A percentile compares a stretch with the other conserved stretches of the same genome.
These are phyloP conservation scores for Corynascus novoguineensis DNA, from an alignment of 495 filamentous ascomycete species.

Conservation along the genomic window DNA sequence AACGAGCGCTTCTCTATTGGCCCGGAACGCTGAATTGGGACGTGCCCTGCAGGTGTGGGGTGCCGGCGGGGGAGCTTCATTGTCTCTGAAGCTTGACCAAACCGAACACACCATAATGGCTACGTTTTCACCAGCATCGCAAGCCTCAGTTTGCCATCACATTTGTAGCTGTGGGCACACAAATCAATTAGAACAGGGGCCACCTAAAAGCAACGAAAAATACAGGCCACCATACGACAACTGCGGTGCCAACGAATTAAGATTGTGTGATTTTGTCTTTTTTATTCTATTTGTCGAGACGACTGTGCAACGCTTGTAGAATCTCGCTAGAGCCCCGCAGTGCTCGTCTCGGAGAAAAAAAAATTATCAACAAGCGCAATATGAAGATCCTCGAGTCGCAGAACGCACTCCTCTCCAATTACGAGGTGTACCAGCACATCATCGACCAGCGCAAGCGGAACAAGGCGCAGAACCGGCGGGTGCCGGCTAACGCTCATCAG, in stretches of 20 bases:
- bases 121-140: not conserved
- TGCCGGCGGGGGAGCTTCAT: not conserved
- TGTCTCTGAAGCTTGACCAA: not conserved
- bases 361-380: slow-evolving; percentile 7
- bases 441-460: slow-evolving; percentile 36
- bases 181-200: not conserved
- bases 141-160: too few species aligned
- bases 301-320: not conserved
- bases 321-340: not conserved
- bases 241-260: not conserved
- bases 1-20: slow-evolving; percentile 17
- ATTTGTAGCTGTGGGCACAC: not conserved
- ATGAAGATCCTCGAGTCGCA: slow-evolving; percentile 50
- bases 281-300: not conserved
- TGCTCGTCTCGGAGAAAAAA: not conserved
- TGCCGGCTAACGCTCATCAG: slow-evolving; percentile 36
- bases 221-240: not conserved
- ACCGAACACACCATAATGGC: not conserved
- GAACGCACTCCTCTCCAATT: slow-evolving; percentile 42
- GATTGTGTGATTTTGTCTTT: not conserved
- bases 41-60: slow-evolving; percentile 16
- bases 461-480: slow-evolving; percentile 34
- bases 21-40: slow-evolving; percentile 14
- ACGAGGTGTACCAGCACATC: slow-evolving; percentile 46
- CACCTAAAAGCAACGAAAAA: not conserved